phyloP scores from a whole-genome alignment of 164 flowering plant species.

The Kingdonia uniflora region DNA sequence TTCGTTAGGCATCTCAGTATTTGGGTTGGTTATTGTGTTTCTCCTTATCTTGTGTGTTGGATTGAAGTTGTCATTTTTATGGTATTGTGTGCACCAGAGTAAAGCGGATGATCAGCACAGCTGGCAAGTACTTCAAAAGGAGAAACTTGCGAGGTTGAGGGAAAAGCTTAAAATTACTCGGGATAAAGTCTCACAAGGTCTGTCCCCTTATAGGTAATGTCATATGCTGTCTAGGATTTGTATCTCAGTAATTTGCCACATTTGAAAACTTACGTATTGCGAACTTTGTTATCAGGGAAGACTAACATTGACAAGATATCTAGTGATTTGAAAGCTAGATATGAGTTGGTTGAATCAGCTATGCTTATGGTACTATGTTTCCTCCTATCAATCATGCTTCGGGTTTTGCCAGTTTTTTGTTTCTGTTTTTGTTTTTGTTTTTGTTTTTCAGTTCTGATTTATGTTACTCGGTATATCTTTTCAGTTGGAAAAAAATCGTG shows the following conservation, averaged over 20 bases:
- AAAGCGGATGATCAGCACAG: slow-evolving; percentile 75
- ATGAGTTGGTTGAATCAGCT: slow-evolving; percentile 70
- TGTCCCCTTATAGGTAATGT: slow-evolving; percentile 12
- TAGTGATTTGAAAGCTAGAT: slow-evolving; percentile 49
- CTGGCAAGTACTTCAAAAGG: slow-evolving; percentile 74
- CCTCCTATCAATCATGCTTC: no score
- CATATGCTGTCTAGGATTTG: slow-evolving; percentile 5
- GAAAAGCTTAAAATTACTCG: slow-evolving; percentile 53
- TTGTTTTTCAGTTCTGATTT: neutral
- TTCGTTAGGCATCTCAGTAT: slow-evolving; percentile 16
- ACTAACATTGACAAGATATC: slow-evolving; percentile 53
- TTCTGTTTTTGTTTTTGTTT: neutral
- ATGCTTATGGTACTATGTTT: slow-evolving; percentile 31
- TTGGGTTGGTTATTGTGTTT: neutral
- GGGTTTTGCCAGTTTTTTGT: no score
- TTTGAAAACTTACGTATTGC: slow-evolving; percentile 5
- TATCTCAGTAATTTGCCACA: neutral
- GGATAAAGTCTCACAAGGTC: slow-evolving; percentile 65
- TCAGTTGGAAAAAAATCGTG: slow-evolving; percentile 70
- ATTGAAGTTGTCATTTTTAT: neutral
- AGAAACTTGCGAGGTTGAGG: slow-evolving; percentile 60
- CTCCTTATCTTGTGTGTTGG: neutral
- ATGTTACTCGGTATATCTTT: slow-evolving; percentile 8
- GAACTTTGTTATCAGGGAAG: slow-evolving; percentile 41
- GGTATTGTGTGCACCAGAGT: slow-evolving; percentile 31